Percentiles rank a stretch among this genome's conserved stretches.
Evolutionary conservation across 306 rosid species (phyloP).

Genomic region (Dryas octopetala): DNA sequence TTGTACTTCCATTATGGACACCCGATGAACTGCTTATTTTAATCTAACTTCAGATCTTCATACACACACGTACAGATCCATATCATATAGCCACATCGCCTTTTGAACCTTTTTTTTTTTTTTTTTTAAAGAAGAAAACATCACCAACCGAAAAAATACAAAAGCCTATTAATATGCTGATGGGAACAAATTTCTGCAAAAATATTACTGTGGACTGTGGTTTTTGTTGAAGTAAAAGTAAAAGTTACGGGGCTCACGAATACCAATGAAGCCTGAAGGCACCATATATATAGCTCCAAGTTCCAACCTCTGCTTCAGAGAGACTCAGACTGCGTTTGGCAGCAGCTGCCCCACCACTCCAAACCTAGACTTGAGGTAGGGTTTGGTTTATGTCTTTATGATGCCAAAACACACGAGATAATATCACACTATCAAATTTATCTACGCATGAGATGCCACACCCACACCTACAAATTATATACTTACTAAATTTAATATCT

Average conservation of each 20-base stretch:
- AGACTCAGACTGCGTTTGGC: background rate
- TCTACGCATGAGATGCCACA: background rate
- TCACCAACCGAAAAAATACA: too few relatives aligned
- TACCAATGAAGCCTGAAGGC: conserved; percentile 32
- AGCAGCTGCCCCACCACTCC: conserved; percentile 14
- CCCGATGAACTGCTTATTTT: conserved; percentile 42
- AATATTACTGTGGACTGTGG: too few relatives aligned
- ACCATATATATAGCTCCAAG: conserved; percentile 45
- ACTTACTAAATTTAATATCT: background rate
- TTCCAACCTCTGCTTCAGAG: conserved; percentile 53
- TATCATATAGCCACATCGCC: conserved; percentile 5
- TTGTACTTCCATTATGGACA: conserved; percentile 60
- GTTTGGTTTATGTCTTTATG: conserved; percentile 8
- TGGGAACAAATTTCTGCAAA: too few relatives aligned
- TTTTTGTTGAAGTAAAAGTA: too few relatives aligned
- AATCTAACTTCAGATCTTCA: conserved; percentile 29
- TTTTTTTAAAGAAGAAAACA: too few relatives aligned
- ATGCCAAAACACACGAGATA: background rate
- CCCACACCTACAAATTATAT: background rate
- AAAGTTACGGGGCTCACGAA: conserved; percentile 27
- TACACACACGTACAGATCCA: conserved; percentile 35
- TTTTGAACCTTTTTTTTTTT: background rate
- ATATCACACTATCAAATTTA: too few relatives aligned
- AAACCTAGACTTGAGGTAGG: conserved; percentile 34
- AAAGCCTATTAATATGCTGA: too few relatives aligned